Evolutionary conservation across 441 rosid species (phyloP).

Genomic region (Populus hybrid): DNA sequence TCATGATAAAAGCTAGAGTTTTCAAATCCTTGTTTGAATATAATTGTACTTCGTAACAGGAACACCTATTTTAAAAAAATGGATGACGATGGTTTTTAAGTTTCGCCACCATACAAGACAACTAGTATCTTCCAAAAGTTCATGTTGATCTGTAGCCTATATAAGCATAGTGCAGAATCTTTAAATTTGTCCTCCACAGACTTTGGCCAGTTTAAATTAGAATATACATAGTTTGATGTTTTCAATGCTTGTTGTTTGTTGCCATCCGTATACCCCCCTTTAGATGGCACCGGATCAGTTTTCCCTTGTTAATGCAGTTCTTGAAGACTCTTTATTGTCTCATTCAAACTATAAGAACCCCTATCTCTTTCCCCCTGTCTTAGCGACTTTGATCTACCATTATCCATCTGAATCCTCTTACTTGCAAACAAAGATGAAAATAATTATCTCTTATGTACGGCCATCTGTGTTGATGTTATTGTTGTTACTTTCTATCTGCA

Average conservation of each 20-base stretch:
- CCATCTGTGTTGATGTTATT: slow-evolving; percentile 14
- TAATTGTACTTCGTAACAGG: too few relatives aligned
- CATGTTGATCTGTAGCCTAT: neutral
- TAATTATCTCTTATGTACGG: neutral
- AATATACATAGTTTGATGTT: slow-evolving; percentile 13
- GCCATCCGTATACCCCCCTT: neutral
- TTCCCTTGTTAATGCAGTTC: slow-evolving; percentile 6
- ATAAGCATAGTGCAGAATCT: slow-evolving; percentile 3
- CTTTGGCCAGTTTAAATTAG: neutral
- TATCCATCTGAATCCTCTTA: neutral
- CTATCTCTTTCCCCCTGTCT: too few relatives aligned
- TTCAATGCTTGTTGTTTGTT: slow-evolving; percentile 26
- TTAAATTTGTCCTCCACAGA: neutral
- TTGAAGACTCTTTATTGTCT: neutral
- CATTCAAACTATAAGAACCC: neutral
- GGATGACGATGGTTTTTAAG: too few relatives aligned
- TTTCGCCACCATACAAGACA: slow-evolving; percentile 10
- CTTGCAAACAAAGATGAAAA: slow-evolving; percentile 21
- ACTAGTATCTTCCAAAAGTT: slow-evolving; percentile 4
- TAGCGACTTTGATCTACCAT: neutral
- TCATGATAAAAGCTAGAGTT: too few relatives aligned
- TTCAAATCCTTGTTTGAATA: too few relatives aligned
- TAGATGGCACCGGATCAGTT: slow-evolving; percentile 1
- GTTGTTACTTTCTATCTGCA: slow-evolving; percentile 21
- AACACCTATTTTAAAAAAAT: too few relatives aligned